Evolutionary conservation across 345 rosid species (phyloP), one percentile per base, ranked within the genome.

Genomic region (Lepidium sativum): DNA sequence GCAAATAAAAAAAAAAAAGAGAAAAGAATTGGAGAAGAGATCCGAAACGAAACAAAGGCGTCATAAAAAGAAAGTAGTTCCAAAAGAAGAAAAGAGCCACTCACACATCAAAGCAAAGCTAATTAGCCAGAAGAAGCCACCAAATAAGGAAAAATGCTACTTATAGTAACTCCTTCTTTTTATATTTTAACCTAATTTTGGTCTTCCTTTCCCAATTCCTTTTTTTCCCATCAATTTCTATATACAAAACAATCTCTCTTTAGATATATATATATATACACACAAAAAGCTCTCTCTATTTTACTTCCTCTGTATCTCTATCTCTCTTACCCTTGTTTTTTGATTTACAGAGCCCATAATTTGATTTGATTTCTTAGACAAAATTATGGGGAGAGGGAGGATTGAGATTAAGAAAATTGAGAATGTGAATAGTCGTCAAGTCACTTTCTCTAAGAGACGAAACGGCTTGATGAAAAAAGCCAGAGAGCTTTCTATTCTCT

Each of bases 351-450:
- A 63, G 16, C 21, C 44, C 47, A 49, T 60, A 60, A 25, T 25
- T 47, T 37, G 48, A 20, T 34, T 13, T 15, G 37, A 8, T 3
- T 48, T 7, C 5, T 12, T 56, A 16, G 44, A 44, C 15, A 17
- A 10, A 35, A 55, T 45, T 13, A 89, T 92, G 98, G 96, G 98
- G 18, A 83, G 96, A 70, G 98, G 95, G 33, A 89, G 84, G 78
- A 87, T 85, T 69, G 96, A 92, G 82, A 92, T 92, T 33, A 92
- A 85, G 78, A 92, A 78, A 77, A 92, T 92, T 38, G 98, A 92
- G 80, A 92, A 89, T 80, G 88, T 89, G 38, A 92, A 87, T 69
- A 89, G 91, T 80, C 88, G 98, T 80, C 96, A 92, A 77, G 98
- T 92, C 50, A 92, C 96, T 50, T 92, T 92, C 87, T 92, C 95